Evolutionary conservation across 371 early-diverging fungal species (phyloP), one percentile per base, ranked within the genome.

Genomic region (Circinella umbellata): DNA sequence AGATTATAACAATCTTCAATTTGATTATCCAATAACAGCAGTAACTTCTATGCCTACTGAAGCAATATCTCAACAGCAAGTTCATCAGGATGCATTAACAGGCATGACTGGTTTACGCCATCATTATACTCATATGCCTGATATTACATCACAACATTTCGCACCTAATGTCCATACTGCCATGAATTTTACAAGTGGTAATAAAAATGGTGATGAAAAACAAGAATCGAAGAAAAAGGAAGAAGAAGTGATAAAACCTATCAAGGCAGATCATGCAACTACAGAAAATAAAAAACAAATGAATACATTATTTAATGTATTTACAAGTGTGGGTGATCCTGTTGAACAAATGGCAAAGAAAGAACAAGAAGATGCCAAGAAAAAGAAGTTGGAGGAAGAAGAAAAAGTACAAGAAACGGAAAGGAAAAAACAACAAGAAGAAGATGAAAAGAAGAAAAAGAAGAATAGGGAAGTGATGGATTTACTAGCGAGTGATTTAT

Each of bases 261-360:
- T 69, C 4, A 78, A 76, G 34, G 36, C 61, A 17, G 53, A 64
- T 57, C 13, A 46, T 4, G 55, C 53, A 10, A 66, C 66, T 7
- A 67, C 72, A 36, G 72, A 77, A 8, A 76, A 79, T 7, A 80
- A 83, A 67, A 75, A 83, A 48, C 63, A 78, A 20, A 65, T 80
- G 64, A 72, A 76, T 37, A 80, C 79, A 2, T 51, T 81, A 37
- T 51, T 75, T 61, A 81, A 78, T 61, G 73, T 71, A 4, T 75
- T 81, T 61, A 69, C 79, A 2, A 71, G 71, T 34, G 53, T 66
- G 35, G 68, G 54, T n/a, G 72, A 69, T 27, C 42, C 68, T 27
- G 63, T 18, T 38, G n/a, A 62, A 61, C 42, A 27, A 4, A 49
- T 49, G 36, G 51, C 35, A 4, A 34, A n/a, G n/a, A n/a, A n/a